These are phyloP conservation scores for Crucihimalaya himalaica DNA, from an alignment of 345 rosid genomes.

Conservation along the genomic window DNA sequence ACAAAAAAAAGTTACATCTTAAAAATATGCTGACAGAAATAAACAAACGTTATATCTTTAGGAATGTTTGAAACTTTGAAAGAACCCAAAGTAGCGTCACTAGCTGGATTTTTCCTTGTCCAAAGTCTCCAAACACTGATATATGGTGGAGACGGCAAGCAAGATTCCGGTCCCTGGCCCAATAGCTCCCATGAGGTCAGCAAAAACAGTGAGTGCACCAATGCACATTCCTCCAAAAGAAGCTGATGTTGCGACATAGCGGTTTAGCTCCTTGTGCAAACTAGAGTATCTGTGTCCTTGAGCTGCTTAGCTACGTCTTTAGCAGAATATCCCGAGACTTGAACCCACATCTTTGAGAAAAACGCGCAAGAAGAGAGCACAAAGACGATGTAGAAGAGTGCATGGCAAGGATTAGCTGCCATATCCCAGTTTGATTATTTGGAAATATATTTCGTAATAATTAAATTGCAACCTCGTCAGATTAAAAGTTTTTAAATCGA, in stretches of 20 bases:
- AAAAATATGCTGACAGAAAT: no score
- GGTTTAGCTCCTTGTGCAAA: not conserved
- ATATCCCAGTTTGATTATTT: no score
- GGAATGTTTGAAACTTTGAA: no score
- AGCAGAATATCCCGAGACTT: conserved; percentile 2
- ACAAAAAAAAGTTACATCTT: no score
- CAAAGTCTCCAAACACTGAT: conserved; percentile 13
- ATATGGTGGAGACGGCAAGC: conserved; percentile 8
- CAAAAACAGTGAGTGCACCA: conserved; percentile 29
- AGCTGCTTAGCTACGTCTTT: conserved; percentile 1
- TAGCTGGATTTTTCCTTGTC: conserved; percentile 13
- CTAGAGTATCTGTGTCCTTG: conserved; percentile 5
- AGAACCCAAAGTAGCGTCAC: not conserved
- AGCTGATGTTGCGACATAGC: not conserved
- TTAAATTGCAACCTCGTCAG: not conserved
- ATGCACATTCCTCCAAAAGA: conserved; percentile 32
- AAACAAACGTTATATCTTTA: not conserved
- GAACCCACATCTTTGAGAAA: conserved; percentile 1
- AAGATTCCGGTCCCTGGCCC: conserved; percentile 19
- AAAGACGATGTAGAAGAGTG: no score
- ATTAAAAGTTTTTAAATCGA: not conserved
- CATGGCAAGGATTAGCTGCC: no score
- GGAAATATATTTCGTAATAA: no score
- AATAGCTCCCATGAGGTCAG: conserved; percentile 27
- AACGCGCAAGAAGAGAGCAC: conserved; percentile 8